Base-by-base conservation (phyloP, 1,139 yeast genomes). In the Komagataea norvegica region DNA sequence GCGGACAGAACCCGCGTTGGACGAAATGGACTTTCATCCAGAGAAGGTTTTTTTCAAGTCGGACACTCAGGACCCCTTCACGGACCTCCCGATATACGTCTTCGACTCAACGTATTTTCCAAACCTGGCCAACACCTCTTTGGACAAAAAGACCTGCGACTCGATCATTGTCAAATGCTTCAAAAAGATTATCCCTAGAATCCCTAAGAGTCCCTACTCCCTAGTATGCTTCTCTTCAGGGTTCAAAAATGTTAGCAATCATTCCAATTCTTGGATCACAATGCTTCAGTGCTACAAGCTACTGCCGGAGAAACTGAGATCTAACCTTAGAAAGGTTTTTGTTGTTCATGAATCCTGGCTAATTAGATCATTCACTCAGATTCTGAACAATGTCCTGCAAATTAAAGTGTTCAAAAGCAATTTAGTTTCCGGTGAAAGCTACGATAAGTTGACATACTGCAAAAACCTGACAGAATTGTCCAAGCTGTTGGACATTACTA, bases 271-370 rank as follows among this genome's bases (percentile, higher is more conserved):
- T 37, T 81, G 95, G 91, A 68, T 82, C 8, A 83, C 89, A 76
- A 86, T 89, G 30, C 67, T 89, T 32, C 81, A 78, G 52, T 79
- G 89, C 45, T 75, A 86, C 51, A 75, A 83, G 47, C 64, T 73
- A 49, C 71, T 91, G 32, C 78, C 89, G n/a, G 68, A 71, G 15
- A 70, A 71, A 11, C 67, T 72, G 37, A 72, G 74, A 42, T 73
- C 74, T 42, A 67, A 74, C 38, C 62, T 88, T 37, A 65, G 66
- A 37, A 80, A 77, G 51, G 67, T 87, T 4, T 83, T 82, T 48
- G 73, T 89, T 28, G 95, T 91, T 5, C 97, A 91, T 59, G 96
- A 89, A 52, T 82, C 86, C 37, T 88, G 96, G 91, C 76, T 91
- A 64, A 75, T 87, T 14, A 77, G 88, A 50, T 82, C 95, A 0